Evolutionary conservation across 2,329 filamentous ascomycete species (phyloP), one percentile per base, ranked within the genome.

Genomic region (Ascochyta rabiei): DNA sequence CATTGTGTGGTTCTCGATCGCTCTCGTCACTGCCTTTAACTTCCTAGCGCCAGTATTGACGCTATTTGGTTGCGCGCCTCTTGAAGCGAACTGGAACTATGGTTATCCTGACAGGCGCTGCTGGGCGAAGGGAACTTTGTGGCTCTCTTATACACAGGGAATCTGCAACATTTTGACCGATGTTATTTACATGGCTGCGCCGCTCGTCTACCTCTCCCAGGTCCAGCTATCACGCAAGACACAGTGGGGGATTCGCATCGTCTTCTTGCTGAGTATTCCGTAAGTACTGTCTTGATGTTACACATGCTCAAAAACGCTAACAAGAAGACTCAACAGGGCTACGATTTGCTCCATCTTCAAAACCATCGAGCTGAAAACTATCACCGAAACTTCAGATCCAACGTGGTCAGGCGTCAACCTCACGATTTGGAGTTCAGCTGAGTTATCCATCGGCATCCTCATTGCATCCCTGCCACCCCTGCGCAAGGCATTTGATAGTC

Each of bases 291-390:
- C 2, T 13, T 18, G 6, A 2, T n/a, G 10, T 8, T 23, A 24
- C 3, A 21, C 10, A 18, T 2, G 8, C 5, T 8, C 30, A 5
- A 1, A 18, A 10, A 6, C n/a, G 16, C 43, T 53, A 24, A 53
- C 42, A 24, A n/a, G 1, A 16, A n/a, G 13, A 15, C 13, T 15
- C 23, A 2, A n/a, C 26, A 69, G 68, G 8, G 67, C 63, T 6
- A 70, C 64, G 1, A 56, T 70, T 16, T 69, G 66, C 45, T 67
- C 65, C 9, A 62, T 69, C 4, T 69, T 71, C 59, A 71, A 71
- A 31, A 64, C 63, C 6, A 56, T 66, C 24, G 63, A 70, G 44
- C 58, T 71, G 3, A 61, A 61, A 5, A 52, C 58, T 0, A 54
- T 72, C n/a, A 53, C 41, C 7, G 56, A 62, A 19, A 67, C 66